Percentiles rank a stretch among this genome's conserved stretches.
Evolutionary conservation across 2,329 filamentous ascomycete species (phyloP).

Genomic region (Xylaria arbuscula): DNA sequence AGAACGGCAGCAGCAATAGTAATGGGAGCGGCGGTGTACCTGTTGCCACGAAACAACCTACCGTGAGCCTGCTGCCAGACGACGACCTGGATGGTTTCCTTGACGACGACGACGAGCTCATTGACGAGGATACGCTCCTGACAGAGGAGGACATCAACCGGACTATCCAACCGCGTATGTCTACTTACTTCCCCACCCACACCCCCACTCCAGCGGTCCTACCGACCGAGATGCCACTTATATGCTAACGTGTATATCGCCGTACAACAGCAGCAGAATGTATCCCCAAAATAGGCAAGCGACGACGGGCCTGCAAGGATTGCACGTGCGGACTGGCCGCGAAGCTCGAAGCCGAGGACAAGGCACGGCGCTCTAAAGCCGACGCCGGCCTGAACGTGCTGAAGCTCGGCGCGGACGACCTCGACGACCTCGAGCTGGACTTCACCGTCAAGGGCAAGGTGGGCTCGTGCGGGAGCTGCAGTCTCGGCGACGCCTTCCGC

Average conservation of each 20-base stretch:
- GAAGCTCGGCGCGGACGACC: conserved; percentile 79
- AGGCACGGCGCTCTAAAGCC: conserved; percentile 70
- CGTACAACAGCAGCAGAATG: conserved; percentile 79
- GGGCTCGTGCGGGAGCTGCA: conserved; percentile 90
- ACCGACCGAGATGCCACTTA: not conserved
- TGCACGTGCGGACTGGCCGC: conserved; percentile 94
- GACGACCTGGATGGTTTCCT: conserved; percentile 74
- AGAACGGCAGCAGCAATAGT: conserved; percentile 41
- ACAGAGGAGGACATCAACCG: conserved; percentile 84
- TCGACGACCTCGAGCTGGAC: conserved; percentile 80
- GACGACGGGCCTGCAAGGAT: conserved; percentile 95
- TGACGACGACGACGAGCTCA: conserved; percentile 84
- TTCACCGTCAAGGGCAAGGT: conserved; percentile 98
- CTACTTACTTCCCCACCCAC: not conserved
- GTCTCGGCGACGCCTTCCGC: conserved; percentile 88
- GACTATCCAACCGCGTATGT: conserved; percentile 83
- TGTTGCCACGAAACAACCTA: conserved; percentile 61
- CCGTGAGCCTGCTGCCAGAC: conserved; percentile 70
- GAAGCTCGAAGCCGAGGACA: conserved; percentile 86
- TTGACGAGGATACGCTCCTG: conserved; percentile 89
- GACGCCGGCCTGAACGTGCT: conserved; percentile 72
- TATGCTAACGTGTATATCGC: conserved; percentile 41
- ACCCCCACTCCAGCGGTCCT: not conserved
- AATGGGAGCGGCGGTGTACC: conserved; percentile 51
- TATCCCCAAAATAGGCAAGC: conserved; percentile 85